Evolutionary conservation across 2,329 filamentous ascomycete species (phyloP).

Genomic region (Domatiomyces catenatus): DNA sequence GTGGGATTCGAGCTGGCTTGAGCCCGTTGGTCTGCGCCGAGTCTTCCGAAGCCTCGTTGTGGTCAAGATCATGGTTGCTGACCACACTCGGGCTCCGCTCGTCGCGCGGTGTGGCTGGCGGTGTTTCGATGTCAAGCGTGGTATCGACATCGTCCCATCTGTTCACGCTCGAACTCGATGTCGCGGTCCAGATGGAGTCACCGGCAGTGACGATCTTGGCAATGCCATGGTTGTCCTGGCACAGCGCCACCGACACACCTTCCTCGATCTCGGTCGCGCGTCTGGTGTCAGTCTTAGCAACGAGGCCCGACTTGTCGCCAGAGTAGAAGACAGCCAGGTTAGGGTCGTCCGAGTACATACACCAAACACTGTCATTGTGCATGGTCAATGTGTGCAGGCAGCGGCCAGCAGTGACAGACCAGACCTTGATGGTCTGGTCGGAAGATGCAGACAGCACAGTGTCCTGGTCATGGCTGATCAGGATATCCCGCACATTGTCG

Average conservation of each 20-base stretch:
- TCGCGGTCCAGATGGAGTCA: constrained; percentile 78
- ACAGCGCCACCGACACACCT: constrained; percentile 75
- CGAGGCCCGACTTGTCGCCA: constrained; percentile 74
- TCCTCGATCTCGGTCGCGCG: constrained; percentile 65
- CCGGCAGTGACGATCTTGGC: constrained; percentile 46
- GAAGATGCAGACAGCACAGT: constrained; percentile 88
- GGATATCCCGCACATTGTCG: constrained; percentile 79
- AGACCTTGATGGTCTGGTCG: constrained; percentile 94
- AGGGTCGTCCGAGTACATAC: constrained; percentile 75
- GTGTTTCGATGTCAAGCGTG: constrained; percentile 46
- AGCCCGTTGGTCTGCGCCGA: constrained; percentile 19
- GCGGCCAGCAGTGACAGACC: constrained; percentile 85
- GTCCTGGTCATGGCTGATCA: constrained; percentile 77
- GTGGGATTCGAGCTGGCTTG: constrained; percentile 48
- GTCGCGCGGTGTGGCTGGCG: constrained; percentile 40
- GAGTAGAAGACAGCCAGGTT: constrained; percentile 85
- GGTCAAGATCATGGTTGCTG: constrained; percentile 16
- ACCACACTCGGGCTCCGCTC: constrained; percentile 33
- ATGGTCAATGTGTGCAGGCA: constrained; percentile 98
- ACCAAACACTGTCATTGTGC: constrained; percentile 98
- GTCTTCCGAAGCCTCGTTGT: background rate
- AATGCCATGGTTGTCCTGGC: constrained; percentile 69
- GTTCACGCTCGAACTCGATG: constrained; percentile 80
- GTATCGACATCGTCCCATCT: constrained; percentile 81
- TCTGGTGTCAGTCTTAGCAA: constrained; percentile 91